phyloP scores from a whole-genome alignment of 148 eudicot genomes.

The Mesembryanthemum crystallinum region DNA sequence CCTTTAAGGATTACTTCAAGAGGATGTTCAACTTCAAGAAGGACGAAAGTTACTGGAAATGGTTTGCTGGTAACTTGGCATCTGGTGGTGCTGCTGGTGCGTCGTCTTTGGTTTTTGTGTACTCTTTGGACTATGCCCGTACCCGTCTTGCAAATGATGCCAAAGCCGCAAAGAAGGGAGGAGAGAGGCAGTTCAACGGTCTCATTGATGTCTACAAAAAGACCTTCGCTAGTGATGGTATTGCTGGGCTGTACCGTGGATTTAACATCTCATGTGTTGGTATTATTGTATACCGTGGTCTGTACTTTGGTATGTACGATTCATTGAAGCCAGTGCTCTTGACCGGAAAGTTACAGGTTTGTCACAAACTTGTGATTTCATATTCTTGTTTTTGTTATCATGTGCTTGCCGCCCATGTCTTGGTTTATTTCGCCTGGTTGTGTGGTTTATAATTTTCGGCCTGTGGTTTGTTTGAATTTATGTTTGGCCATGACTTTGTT shows the following conservation, averaged over 20 bases:
- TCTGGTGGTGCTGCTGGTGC: conserved; percentile 93
- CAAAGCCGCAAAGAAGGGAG: conserved; percentile 66
- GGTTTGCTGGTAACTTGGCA: conserved; percentile 80
- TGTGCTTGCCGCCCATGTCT: too few species aligned
- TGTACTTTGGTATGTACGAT: conserved; percentile 80
- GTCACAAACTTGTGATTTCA: too few species aligned
- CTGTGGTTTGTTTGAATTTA: too few species aligned
- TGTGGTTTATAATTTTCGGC: too few species aligned
- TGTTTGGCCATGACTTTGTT: too few species aligned
- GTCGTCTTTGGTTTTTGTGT: conserved; percentile 64
- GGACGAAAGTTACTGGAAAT: conserved; percentile 76
- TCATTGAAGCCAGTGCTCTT: conserved; percentile 72
- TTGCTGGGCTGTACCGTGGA: conserved; percentile 83
- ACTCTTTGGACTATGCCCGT: conserved; percentile 72
- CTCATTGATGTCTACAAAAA: conserved; percentile 78
- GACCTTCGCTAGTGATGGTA: conserved; percentile 62
- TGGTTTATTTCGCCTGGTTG: too few species aligned
- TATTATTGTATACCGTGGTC: conserved; percentile 73
- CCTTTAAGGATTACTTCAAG: conserved; percentile 84
- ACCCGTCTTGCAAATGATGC: conserved; percentile 81
- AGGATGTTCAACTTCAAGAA: conserved; percentile 77
- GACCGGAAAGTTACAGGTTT: conserved; percentile 57
- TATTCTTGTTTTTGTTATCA: too few species aligned
- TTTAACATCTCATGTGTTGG: conserved; percentile 77
- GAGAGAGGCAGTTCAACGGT: conserved; percentile 72